phyloP scores from a whole-genome alignment of 768 basidiomycete genomes.

The Amylocystis lapponica region DNA sequence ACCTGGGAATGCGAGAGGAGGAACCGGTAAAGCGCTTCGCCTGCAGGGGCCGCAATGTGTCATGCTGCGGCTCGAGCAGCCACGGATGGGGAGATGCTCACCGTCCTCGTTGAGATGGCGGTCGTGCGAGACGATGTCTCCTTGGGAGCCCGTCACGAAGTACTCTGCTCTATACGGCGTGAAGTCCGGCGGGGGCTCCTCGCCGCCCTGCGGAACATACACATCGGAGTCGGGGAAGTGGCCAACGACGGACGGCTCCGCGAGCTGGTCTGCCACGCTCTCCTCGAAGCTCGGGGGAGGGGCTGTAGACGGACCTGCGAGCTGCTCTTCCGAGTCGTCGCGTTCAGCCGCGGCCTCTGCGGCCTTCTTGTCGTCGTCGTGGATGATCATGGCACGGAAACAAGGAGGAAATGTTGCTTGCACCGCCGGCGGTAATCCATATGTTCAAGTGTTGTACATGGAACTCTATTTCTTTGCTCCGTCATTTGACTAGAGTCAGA shows the following conservation, averaged over 20 bases:
- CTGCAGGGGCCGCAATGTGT: conserved; percentile 26
- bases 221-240: conserved; percentile 10
- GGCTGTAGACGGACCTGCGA: background rate
- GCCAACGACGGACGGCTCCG: conserved; percentile 7
- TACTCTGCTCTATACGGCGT: conserved; percentile 58
- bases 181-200: conserved; percentile 57
- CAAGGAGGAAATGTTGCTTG: background rate
- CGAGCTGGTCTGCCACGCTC: background rate
- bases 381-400: background rate
- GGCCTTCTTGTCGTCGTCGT: conserved; percentile 5
- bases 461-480: too few species aligned
- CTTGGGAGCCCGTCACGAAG: conserved; percentile 37
- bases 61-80: background rate
- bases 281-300: conserved; percentile 7
- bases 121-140: conserved; percentile 65
- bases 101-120: conserved; percentile 63
- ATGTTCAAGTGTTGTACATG: too few species aligned
- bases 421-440: too few species aligned
- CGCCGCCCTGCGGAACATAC: conserved; percentile 20
- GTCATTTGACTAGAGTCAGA: too few species aligned
- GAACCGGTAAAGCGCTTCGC: conserved; percentile 71
- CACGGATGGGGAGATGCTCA: conserved; percentile 13
- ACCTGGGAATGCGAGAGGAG: conserved; percentile 49
- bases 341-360: background rate
- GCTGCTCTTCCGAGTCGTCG: background rate